These are phyloP conservation scores for Nyssa sinensis DNA, from an alignment of 148 eudicot species.

Conservation along the genomic window DNA sequence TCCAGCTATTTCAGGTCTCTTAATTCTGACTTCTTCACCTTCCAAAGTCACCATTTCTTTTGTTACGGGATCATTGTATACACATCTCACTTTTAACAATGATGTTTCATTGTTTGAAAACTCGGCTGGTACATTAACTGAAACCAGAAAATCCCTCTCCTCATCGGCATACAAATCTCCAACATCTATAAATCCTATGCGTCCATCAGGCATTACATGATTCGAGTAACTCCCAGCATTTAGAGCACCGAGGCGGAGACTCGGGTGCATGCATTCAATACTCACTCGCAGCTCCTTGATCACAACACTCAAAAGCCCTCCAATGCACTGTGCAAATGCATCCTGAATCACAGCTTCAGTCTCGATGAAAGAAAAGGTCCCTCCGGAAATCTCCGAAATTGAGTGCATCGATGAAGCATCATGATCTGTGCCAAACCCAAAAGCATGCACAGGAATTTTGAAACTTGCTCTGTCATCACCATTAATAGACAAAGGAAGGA, in stretches of 20 bases:
- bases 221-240: constrained; percentile 66
- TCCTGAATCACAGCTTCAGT: constrained; percentile 75
- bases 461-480: constrained; percentile 34
- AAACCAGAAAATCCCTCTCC: constrained; percentile 72
- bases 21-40: constrained; percentile 46
- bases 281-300: constrained; percentile 61
- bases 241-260: constrained; percentile 38
- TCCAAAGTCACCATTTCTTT: constrained; percentile 36
- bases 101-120: constrained; percentile 32
- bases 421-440: constrained; percentile 85
- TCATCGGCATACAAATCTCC: constrained; percentile 93
- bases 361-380: constrained; percentile 88
- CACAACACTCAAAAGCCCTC: constrained; percentile 83
- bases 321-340: constrained; percentile 94
- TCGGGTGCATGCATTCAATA: constrained; percentile 50
- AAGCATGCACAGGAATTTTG: constrained; percentile 76
- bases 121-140: constrained; percentile 54
- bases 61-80: constrained; percentile 56
- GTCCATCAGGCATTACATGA: constrained; percentile 29
- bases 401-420: constrained; percentile 80
- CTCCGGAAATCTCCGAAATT: constrained; percentile 75
- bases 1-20: constrained; percentile 42
- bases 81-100: constrained; percentile 51
- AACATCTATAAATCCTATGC: constrained; percentile 44
- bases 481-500: constrained; percentile 57